These are phyloP conservation scores for Cadophora malorum DNA, from an alignment of 2,329 filamentous ascomycete genomes.

Conservation along the genomic window DNA sequence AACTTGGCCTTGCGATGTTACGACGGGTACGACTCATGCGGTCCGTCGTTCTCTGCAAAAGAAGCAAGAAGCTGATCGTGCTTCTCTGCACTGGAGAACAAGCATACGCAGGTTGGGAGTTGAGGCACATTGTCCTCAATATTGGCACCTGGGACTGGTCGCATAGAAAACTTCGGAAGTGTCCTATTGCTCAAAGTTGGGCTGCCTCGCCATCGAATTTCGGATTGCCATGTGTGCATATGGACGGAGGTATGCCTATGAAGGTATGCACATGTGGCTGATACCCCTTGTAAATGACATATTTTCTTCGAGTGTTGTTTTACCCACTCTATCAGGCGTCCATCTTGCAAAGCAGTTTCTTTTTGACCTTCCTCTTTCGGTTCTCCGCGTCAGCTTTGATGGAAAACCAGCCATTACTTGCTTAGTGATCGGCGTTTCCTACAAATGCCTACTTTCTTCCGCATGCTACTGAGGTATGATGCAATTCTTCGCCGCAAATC, in stretches of 20 bases:
- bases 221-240: not conserved
- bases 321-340: not conserved
- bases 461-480: not conserved
- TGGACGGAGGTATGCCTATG: not conserved
- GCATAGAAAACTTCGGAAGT: too few relatives aligned
- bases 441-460: not conserved
- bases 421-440: not conserved
- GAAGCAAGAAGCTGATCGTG: too few relatives aligned
- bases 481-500: not conserved
- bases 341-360: not conserved
- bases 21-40: too few relatives aligned
- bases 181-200: not conserved
- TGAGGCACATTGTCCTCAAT: too few relatives aligned
- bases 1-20: too few relatives aligned
- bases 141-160: too few relatives aligned
- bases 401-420: not conserved
- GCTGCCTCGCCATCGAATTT: not conserved
- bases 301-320: not conserved
- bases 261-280: not conserved
- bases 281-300: not conserved
- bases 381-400: not conserved
- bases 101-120: too few relatives aligned
- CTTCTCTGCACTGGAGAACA: too few relatives aligned
- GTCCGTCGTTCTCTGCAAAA: too few relatives aligned
- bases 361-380: constrained; percentile 4